These are phyloP conservation scores for Pichia occidentalis DNA, from an alignment of 805 yeast genomes.

Conservation along the genomic window DNA sequence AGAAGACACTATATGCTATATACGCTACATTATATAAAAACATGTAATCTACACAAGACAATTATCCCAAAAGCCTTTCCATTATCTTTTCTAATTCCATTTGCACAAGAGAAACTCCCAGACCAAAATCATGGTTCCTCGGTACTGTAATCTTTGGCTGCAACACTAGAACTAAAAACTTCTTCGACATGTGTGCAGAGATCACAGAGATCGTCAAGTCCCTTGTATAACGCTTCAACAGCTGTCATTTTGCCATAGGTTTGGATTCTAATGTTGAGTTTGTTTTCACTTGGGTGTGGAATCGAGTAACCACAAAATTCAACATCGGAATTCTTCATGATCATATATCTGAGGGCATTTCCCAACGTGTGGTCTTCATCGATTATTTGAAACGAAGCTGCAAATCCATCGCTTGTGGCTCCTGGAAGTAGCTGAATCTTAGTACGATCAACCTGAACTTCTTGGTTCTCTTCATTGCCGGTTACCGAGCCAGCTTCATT, in stretches of 20 bases:
- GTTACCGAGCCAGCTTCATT: too few species aligned
- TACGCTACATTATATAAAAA: too few species aligned
- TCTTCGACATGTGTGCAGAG: conserved; percentile 80
- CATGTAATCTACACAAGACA: too few species aligned
- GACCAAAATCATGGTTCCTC: conserved; percentile 39
- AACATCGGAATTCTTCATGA: conserved; percentile 96
- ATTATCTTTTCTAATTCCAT: too few species aligned
- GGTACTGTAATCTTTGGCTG: conserved; percentile 45
- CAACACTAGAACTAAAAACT: conserved; percentile 51
- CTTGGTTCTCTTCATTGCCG: conserved; percentile 23
- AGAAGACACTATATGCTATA: too few species aligned
- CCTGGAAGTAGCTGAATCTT: conserved; percentile 74
- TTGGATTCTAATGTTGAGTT: conserved; percentile 85
- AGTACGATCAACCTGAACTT: conserved; percentile 45
- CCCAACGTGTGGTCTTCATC: conserved; percentile 98
- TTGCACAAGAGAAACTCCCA: too few species aligned
- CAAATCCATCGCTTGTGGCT: conserved; percentile 84
- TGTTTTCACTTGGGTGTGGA: conserved; percentile 95
- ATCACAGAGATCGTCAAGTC: conserved; percentile 76
- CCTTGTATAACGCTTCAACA: conserved; percentile 86
- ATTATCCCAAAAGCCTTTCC: too few species aligned
- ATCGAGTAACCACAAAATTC: conserved; percentile 98
- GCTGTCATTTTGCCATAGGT: conserved; percentile 85
- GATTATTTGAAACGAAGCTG: conserved; percentile 86
- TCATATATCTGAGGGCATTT: conserved; percentile 85